Base-by-base conservation (phyloP, 495 filamentous ascomycete species). In the Beverwykella pulmonaria region DNA sequence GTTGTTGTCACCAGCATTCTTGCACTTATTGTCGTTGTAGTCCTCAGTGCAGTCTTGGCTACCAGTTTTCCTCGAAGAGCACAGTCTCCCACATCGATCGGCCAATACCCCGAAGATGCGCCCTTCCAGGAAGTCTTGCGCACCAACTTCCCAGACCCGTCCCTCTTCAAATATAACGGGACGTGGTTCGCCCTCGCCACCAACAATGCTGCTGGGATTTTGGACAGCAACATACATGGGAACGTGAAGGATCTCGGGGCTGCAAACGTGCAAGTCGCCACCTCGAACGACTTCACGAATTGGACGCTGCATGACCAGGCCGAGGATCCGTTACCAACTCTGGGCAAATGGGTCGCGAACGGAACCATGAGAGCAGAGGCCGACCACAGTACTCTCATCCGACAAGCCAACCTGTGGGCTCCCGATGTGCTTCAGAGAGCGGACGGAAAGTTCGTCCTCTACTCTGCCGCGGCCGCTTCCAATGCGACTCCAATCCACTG, bases 71-170 rank as follows among this genome's bases (percentile, higher is more conserved):
- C 46, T 8, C 46, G 46, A 23, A 7, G 22, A 23, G 22, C 46
- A 48, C 6, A 23, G 12, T 12, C 32, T 6, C 12, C 12, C 12
- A 5, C 5, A 34, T 6, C 32, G 6, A 34, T 12, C 12, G 32
- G 32, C 5, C 6, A 34, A 34, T 34, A 34, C 12, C 32, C 46
- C 5, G 46, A 48, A 55, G 26, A 55, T 32, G 27, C 49, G 23
- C 60, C 60, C 5, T 63, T 54, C 25, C 25, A 20, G 10, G 49
- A 53, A 46, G 53, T 53, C 17, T 23, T 65, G 15, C 14, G n/a
- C 15, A 55, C 60, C 54, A 75, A 75, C 59, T 75, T 75, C 46
- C 70, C 73, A 3, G 70, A 75, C 57, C 73, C 73, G 15, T 34
- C 49, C n/a, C 19, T 75, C 41, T 54, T 67, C 7, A 44, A 67